Evolutionary conservation across 352 stramenopile genomes (phyloP), one percentile per base, ranked within the genome.

Genomic region (Elongisporangium anandrum): DNA sequence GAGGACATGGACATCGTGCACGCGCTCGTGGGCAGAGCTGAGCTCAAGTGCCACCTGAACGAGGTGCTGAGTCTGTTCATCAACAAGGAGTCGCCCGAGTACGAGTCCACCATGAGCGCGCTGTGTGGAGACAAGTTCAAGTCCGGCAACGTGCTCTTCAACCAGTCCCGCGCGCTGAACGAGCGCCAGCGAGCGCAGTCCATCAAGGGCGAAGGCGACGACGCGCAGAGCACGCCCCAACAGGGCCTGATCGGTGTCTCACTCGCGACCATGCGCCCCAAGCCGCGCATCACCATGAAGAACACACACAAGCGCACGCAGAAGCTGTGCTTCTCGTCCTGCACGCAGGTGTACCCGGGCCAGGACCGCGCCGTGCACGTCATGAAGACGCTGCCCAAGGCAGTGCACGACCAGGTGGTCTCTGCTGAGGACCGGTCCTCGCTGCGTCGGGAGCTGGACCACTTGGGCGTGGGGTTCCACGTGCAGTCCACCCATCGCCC

Each of bases 341-440:
- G 73, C 58, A 85, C 74, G 47, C 58, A 72, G 57, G 66, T 77
- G 57, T 81, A 81, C 56, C 56, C 68, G 29, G 56, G 45, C n/a
- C 62, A 81, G 13, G 61, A 79, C 38, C 79, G 73, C 7, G 79
- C 79, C 9, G 64, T 79, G 20, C 79, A 88, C 74, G 60, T 88
- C 20, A 83, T 85, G 64, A 86, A 86, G 68, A 86, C 76, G 16
- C 56, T 88, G 20, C 79, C 76, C 0, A 85, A 86, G 57, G 39
- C 72, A 13, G 54, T 71, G 15, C 79, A 79, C 24, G 72, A 80
- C 22, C 57, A 88, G 20, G 48, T 85, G 13, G 62, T 86, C 0
- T 23, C 65, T 0, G 65, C 61, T n/a, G 45, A 65, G 2, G 70
- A 88, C 50, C 68, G 75, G 16, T 71, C 73, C 38, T 63, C 73